phyloP scores from a whole-genome alignment of 2,329 filamentous ascomycete species.

The Diaporthe sp. region DNA sequence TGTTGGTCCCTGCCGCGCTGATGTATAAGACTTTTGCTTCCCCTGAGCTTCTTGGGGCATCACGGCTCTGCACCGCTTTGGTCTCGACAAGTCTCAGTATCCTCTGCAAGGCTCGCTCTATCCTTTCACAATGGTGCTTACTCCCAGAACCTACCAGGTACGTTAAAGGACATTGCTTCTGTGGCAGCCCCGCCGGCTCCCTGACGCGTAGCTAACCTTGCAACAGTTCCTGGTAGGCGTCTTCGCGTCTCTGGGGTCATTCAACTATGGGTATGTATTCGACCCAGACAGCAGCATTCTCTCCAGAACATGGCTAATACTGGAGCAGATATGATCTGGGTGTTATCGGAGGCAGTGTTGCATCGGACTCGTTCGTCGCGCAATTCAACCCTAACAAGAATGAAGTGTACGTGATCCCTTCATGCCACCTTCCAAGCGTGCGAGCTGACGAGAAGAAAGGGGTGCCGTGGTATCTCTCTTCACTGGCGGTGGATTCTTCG shows the following conservation, averaged over 20 bases:
- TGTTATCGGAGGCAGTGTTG: conserved; percentile 15
- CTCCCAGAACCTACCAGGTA: conserved; percentile 9
- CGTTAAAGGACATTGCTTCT: background rate
- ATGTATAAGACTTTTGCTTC: conserved; percentile 7
- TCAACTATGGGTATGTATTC: conserved; percentile 9
- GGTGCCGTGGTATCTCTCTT: conserved; percentile 14
- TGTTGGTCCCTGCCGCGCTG: background rate
- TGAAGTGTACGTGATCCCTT: background rate
- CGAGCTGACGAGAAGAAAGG: background rate
- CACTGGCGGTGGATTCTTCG: conserved; percentile 8
- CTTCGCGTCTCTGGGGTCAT: background rate
- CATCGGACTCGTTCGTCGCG: background rate
- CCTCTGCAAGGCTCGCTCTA: background rate
- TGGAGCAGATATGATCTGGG: conserved; percentile 5
- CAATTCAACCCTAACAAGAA: conserved; percentile 5
- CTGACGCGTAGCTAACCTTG: background rate
- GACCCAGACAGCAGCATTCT: background rate
- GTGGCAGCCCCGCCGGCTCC: background rate
- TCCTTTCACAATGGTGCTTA: background rate
- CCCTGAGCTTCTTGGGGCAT: background rate
- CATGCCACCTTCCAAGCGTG: background rate
- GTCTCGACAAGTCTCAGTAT: background rate
- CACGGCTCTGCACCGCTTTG: background rate
- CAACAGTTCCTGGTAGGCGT: conserved; percentile 15
- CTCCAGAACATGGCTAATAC: background rate